Evolutionary conservation across 1,139 yeast species (phyloP).

Genomic region (Nakaseomyces delphensis): DNA sequence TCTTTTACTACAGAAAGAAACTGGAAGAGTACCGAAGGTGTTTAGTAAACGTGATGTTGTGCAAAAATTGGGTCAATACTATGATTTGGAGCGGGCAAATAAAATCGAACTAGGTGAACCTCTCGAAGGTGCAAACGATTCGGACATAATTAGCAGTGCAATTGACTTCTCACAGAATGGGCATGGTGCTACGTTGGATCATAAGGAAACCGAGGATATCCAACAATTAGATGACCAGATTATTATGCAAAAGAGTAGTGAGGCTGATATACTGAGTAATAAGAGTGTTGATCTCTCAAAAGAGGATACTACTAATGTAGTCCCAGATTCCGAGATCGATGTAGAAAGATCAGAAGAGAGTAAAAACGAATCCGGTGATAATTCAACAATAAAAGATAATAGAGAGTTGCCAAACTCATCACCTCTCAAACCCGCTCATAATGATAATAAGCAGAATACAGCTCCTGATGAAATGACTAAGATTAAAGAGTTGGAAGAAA

Average conservation of each 20-base stretch:
- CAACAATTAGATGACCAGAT: constrained; percentile 2
- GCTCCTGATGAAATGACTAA: background rate
- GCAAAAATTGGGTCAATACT: constrained; percentile 46
- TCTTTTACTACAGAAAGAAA: constrained; percentile 24
- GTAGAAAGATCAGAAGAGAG: too few species aligned
- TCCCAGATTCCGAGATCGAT: background rate
- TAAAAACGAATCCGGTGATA: too few species aligned
- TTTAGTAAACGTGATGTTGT: constrained; percentile 48
- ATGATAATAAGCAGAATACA: background rate
- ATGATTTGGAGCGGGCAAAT: constrained; percentile 35
- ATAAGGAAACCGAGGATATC: constrained; percentile 2
- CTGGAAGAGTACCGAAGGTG: constrained; percentile 21
- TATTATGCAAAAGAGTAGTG: background rate
- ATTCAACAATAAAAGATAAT: background rate
- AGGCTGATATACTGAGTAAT: background rate
- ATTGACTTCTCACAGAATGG: constrained; percentile 2
- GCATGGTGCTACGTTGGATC: background rate
- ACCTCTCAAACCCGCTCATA: background rate
- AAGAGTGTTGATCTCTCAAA: background rate
- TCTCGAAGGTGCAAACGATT: background rate
- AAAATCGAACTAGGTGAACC: constrained; percentile 1
- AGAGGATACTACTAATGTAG: background rate
- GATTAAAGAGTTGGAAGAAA: background rate
- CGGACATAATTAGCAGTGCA: constrained; percentile 1
- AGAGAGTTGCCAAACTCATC: constrained; percentile 1